Base-by-base conservation (phyloP, 1,284 basidiomycete genomes). In the Sanguinoderma infundibulare region DNA sequence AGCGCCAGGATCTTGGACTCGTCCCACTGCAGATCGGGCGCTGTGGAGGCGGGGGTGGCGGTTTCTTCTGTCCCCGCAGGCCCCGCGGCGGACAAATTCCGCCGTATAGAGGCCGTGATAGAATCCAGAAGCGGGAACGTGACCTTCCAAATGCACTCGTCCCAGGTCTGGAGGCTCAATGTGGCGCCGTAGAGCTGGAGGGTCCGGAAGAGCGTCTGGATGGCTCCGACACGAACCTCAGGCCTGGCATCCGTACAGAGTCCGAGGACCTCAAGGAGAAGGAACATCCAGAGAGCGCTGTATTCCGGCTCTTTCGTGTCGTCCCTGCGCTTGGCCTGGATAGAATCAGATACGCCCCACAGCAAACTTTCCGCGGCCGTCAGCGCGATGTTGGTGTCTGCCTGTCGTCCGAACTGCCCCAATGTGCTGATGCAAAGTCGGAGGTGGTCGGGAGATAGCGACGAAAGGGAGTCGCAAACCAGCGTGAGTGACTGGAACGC, bases 401-500 rank as follows among this genome's bases (percentile, higher is more conserved):
- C 83, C 70, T 98, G 97, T 26, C 89, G 84, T 28, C 96, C 95
- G 74, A 98, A 99, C 61, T 91, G 89, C 4, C 94, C 93, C 1
- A 99, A 82, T 12, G 95, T 96, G 59, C 83, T 86, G 75, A 98
- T 97, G 70, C 96, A 98, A 10, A 92, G 82, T 6, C 89, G 87
- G 36, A 98, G 86, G 68, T 97, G 90, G 32, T 89, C 85, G 0
- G 89, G 84, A 2, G 91, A 90, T 17, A 99, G 84, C 0, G 86
- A 85, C 0, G 94, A 88, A 5, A 98, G 84, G 7, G 95, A 93
- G 73, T 99, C 96, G 73, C 95, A 98, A 38, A 98, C 94, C 5
- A 99, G 80, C 14, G 95, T 98, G 64, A 99, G 78, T 0, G 94
- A 96, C 59, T 96, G 93, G 76, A 98, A 98, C 0, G 95, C 95